phyloP scores from a whole-genome alignment of 495 filamentous ascomycete species.

The Cetradonia linearis region DNA sequence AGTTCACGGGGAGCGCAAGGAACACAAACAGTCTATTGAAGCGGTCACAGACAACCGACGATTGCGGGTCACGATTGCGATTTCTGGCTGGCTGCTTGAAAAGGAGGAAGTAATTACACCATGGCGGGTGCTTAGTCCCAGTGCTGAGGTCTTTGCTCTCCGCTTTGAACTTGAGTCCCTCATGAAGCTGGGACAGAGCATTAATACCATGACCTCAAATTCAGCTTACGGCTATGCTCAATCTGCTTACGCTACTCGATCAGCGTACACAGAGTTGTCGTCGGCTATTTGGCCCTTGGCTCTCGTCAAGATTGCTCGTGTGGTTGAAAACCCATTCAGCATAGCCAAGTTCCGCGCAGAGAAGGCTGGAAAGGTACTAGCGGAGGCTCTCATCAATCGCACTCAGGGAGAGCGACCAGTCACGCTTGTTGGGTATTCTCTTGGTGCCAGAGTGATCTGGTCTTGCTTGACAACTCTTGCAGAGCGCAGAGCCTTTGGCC shows the following conservation, averaged over 20 bases:
- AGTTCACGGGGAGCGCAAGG: constrained; percentile 40
- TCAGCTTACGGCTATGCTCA: constrained; percentile 70
- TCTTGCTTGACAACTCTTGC: constrained; percentile 67
- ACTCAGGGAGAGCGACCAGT: constrained; percentile 83
- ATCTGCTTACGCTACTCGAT: constrained; percentile 64
- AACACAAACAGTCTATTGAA: constrained; percentile 29
- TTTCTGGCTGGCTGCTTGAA: constrained; percentile 71
- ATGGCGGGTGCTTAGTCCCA: constrained; percentile 62
- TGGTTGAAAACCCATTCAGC: constrained; percentile 86
- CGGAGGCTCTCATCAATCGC: constrained; percentile 79
- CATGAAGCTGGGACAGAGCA: constrained; percentile 62
- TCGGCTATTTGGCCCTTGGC: constrained; percentile 67
- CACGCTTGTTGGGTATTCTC: constrained; percentile 76
- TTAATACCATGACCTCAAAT: constrained; percentile 63
- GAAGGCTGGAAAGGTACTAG: constrained; percentile 76
- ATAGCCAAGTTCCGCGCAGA: constrained; percentile 72
- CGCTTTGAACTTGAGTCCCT: constrained; percentile 75
- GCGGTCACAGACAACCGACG: constrained; percentile 44
- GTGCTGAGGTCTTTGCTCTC: constrained; percentile 72
- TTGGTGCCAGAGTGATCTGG: constrained; percentile 86
- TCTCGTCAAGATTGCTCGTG: constrained; percentile 65
- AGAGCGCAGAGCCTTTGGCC: constrained; percentile 67
- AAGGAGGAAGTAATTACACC: constrained; percentile 59
- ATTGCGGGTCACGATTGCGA: constrained; percentile 69
- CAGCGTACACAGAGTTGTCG: constrained; percentile 63